Evolutionary conservation across 768 basidiomycete genomes (phyloP), one percentile per base, ranked within the genome.

Genomic region (Lyophyllum semitale): DNA sequence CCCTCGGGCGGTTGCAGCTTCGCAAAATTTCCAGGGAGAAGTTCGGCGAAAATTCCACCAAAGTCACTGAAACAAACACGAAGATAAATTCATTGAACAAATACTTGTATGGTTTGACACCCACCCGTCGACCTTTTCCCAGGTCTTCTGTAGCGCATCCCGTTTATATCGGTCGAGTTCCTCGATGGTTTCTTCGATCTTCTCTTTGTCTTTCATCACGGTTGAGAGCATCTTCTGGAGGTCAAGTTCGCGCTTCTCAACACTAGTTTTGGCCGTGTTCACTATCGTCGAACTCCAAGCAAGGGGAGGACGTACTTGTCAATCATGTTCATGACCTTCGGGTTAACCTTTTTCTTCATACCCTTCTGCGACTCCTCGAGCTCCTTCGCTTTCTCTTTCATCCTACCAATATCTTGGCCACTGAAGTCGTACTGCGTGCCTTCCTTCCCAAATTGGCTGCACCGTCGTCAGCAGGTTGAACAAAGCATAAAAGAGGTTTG

Each of bases 261-360:
- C 92, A 52, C 50, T 51, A 18, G 26, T 37, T 33, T 40, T 18
- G 46, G 17, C 95, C 97, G 63, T 12, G 8, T 48, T 46, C 3
- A 32, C 30, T 25, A 15, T 44, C 32, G 8, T 23, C n/a, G 15
- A 9, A 25, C 57, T 9, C 27, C 45, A 9, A 33, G 41, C 7
- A 13, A 11, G 35, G 2, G 57, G 38, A 22, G 44, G 22, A 68
- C 86, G 55, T 58, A 97, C 94, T 83, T 88, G 61, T 97, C 96
- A 47, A 98, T 92, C 91, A 95, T 95, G 62, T 88, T 92, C 77
- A 97, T 85, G 43, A 94, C 95, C 70, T 96, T 97, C 3, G 88
- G 88, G 63, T 99, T 98, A 64, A 98, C 81, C 70, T 95, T 97
- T 76, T 94, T 93, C 76, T 94, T 95, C 86, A 93, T 87, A 20